A percentile compares a stretch with the other conserved stretches of the same genome.
Evolutionary conservation across 768 basidiomycete species (phyloP).

Genomic region (Coprinopsis sp.): DNA sequence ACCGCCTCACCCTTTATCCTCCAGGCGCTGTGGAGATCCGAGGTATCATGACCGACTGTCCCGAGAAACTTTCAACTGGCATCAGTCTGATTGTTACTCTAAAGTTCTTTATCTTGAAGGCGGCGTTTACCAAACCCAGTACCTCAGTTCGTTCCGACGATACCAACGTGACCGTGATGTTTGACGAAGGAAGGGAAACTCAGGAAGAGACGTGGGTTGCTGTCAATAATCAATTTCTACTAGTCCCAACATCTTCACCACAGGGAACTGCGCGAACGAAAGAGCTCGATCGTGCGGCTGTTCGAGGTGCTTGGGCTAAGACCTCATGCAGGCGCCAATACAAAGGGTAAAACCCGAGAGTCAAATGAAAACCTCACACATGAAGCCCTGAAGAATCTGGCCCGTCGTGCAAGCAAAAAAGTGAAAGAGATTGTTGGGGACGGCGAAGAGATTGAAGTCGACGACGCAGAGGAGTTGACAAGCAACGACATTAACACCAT

Average conservation of each 20-base stretch:
- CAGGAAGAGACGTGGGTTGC: constrained; percentile 55
- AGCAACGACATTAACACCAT: constrained; percentile 80
- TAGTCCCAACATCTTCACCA: background rate
- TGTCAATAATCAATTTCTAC: background rate
- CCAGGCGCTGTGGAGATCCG: constrained; percentile 64
- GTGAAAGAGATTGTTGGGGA: constrained; percentile 72
- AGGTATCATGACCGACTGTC: constrained; percentile 76
- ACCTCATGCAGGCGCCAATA: constrained; percentile 47
- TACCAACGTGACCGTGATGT: constrained; percentile 41
- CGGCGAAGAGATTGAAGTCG: constrained; percentile 79
- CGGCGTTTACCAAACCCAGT: constrained; percentile 58
- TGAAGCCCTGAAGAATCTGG: constrained; percentile 38
- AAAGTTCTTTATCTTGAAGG: constrained; percentile 60
- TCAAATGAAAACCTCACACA: constrained; percentile 32
- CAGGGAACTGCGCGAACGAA: constrained; percentile 72
- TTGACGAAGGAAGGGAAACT: constrained; percentile 79
- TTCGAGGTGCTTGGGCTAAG: constrained; percentile 72
- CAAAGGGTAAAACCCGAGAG: constrained; percentile 26
- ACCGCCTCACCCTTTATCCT: background rate
- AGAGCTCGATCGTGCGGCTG: constrained; percentile 64
- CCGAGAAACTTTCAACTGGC: constrained; percentile 64
- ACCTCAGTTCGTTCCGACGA: constrained; percentile 22
- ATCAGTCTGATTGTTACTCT: constrained; percentile 74
- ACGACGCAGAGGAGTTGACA: constrained; percentile 76
- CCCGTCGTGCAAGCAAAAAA: constrained; percentile 37